phyloP scores from a whole-genome alignment of 129 eudicot species.

The Pseudognaphalium luteoalbum region DNA sequence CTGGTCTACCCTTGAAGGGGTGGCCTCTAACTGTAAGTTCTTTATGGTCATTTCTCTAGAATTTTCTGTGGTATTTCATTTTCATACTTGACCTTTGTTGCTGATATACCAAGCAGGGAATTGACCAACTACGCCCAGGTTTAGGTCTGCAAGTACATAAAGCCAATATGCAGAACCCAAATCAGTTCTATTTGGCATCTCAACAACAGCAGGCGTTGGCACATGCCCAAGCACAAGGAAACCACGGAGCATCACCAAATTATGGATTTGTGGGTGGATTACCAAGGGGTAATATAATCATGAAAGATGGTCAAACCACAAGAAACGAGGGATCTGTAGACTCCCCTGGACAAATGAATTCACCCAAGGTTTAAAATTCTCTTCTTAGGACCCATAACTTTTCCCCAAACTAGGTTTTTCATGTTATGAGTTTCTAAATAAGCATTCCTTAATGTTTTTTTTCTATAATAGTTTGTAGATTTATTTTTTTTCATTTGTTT shows the following conservation, averaged over 20 bases:
- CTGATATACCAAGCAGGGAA: slow-evolving; percentile 51
- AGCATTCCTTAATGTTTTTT: neutral
- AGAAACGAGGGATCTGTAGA: slow-evolving; percentile 89
- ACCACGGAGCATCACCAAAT: slow-evolving; percentile 63
- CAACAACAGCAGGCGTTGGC: slow-evolving; percentile 89
- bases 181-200: slow-evolving; percentile 81
- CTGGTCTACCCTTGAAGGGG: slow-evolving; percentile 91
- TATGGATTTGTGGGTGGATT: slow-evolving; percentile 74
- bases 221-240: slow-evolving; percentile 87
- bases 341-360: slow-evolving; percentile 82
- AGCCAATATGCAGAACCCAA: slow-evolving; percentile 72
- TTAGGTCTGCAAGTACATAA: slow-evolving; percentile 77
- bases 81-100: slow-evolving; percentile 16
- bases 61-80: neutral
- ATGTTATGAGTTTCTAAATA: neutral
- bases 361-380: slow-evolving; percentile 67
- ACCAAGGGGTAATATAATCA: slow-evolving; percentile 71
- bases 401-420: slow-evolving; percentile 11
- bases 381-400: slow-evolving; percentile 15
- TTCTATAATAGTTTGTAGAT: neutral
- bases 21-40: slow-evolving; percentile 96
- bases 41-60: neutral
- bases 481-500: neutral
- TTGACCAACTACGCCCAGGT: slow-evolving; percentile 76
- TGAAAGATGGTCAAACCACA: slow-evolving; percentile 82